Percentiles rank a stretch among this genome's conserved stretches.
These are phyloP conservation scores for Striga asiatica DNA, from an alignment of 257 asterid species.

Conservation along the genomic window DNA sequence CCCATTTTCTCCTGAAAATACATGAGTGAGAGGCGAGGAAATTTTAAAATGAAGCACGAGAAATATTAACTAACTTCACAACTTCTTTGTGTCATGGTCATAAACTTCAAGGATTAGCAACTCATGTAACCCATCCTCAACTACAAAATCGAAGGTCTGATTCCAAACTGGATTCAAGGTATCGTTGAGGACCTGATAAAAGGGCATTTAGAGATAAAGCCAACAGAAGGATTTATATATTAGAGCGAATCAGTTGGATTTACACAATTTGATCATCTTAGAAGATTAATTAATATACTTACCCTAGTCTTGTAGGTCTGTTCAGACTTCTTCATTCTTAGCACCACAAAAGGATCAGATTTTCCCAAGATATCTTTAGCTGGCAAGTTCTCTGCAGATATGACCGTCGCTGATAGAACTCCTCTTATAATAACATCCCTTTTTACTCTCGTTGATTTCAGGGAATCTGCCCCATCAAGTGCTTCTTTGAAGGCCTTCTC, in stretches of 20 bases:
- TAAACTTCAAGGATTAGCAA: conserved; percentile 61
- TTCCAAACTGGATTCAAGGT: conserved; percentile 79
- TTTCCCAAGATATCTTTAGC: conserved; percentile 57
- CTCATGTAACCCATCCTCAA: conserved; percentile 81
- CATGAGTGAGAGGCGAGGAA: not conserved
- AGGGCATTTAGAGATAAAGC: no score
- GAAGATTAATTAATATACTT: conserved; percentile 10
- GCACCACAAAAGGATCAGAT: conserved; percentile 70
- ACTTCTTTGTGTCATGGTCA: conserved; percentile 46
- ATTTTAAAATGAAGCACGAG: not conserved
- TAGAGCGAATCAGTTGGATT: no score
- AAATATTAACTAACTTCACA: not conserved
- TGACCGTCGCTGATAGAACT: conserved; percentile 69
- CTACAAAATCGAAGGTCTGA: conserved; percentile 80
- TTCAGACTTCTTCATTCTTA: conserved; percentile 60
- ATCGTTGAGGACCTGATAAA: conserved; percentile 51
- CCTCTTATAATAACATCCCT: conserved; percentile 58
- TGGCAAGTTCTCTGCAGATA: conserved; percentile 75
- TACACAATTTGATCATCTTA: no score
- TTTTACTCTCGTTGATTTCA: conserved; percentile 21
- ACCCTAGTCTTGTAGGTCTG: conserved; percentile 71
- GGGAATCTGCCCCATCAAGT: conserved; percentile 10
- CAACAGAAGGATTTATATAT: not conserved
- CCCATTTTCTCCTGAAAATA: conserved; percentile 63
- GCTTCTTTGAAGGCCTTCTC: conserved; percentile 46